Conservation (phyloP, 768 basidiomycete species). For the Pleurotus citrinopileatus region DNA sequence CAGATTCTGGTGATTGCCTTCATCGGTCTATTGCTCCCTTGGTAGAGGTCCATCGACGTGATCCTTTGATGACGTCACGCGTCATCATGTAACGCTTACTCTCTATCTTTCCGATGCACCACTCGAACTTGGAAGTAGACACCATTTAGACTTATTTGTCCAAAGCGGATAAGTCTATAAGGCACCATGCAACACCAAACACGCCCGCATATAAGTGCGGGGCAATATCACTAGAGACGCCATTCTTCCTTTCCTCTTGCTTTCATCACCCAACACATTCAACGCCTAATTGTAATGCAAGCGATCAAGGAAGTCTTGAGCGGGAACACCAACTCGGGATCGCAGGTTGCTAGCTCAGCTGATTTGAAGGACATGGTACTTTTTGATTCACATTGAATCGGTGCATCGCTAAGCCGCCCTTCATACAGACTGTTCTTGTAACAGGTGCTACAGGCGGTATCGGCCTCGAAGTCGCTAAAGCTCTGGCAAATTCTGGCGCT, state of each 20-base stretch:
- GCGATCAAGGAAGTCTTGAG: background rate
- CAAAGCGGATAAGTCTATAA: no score
- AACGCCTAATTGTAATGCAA: background rate
- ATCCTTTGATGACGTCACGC: background rate
- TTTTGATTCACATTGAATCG: no score
- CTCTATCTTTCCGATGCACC: no score
- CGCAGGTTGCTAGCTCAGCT: background rate
- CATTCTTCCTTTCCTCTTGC: background rate
- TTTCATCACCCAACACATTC: background rate
- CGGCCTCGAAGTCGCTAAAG: conserved; percentile 35
- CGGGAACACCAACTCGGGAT: background rate
- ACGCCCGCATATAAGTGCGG: no score
- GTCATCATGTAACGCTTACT: background rate
- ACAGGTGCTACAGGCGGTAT: conserved; percentile 25
- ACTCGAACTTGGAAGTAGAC: background rate
- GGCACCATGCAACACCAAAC: no score
- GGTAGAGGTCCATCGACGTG: no score
- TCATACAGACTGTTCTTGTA: background rate
- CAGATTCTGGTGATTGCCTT: no score
- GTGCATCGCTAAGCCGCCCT: background rate
- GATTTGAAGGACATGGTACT: conserved; percentile 1
- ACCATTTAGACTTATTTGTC: background rate
- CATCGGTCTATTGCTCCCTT: no score
- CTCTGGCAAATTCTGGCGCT: conserved; percentile 37
- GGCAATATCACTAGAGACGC: no score